These are phyloP conservation scores for Elongisporangium prolatum DNA, from an alignment of 352 stramenopile species.

Conservation along the genomic window DNA sequence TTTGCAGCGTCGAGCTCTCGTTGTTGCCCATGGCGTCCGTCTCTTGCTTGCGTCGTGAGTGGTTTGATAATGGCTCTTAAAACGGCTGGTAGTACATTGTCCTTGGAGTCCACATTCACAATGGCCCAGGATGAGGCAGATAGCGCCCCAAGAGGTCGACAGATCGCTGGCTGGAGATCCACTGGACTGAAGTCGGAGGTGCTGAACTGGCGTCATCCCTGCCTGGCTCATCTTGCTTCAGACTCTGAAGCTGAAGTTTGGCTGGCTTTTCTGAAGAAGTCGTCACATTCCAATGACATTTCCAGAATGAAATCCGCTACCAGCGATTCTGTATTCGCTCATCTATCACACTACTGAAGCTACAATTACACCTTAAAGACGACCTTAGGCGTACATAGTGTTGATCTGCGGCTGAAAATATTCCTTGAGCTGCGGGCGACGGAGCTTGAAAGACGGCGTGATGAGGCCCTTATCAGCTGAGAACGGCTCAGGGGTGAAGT, in stretches of 20 bases:
- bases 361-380: background rate
- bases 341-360: background rate
- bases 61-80: background rate
- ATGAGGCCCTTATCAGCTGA: conserved; percentile 88
- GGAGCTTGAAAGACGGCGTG: conserved; percentile 96
- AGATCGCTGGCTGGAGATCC: background rate
- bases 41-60: background rate
- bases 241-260: no score
- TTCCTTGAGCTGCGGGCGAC: conserved; percentile 69
- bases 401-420: conserved; percentile 46
- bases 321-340: background rate
- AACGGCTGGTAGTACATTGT: no score
- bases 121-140: background rate
- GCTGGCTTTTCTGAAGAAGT: no score
- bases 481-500: conserved; percentile 87
- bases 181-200: no score
- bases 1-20: conserved; percentile 25
- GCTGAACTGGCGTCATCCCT: no score
- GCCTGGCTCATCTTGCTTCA: no score
- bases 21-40: conserved; percentile 29
- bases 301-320: background rate
- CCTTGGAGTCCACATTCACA: no score
- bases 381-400: conserved; percentile 34
- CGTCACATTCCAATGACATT: no score
- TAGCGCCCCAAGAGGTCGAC: background rate